These are phyloP conservation scores for Gynostemma pentaphyllum DNA, from an alignment of 306 rosid species.

Conservation along the genomic window DNA sequence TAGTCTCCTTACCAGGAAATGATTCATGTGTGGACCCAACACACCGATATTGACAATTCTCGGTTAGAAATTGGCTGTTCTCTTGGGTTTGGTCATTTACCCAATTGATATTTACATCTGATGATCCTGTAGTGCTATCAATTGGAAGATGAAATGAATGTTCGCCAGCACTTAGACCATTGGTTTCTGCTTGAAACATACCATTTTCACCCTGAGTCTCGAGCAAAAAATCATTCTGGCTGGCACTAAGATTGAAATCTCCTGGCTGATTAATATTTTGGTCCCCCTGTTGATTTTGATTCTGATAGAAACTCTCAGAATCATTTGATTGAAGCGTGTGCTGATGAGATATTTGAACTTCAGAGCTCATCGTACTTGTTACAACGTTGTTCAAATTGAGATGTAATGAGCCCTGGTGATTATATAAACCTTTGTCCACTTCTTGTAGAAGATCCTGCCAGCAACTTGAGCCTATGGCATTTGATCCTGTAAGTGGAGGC, in stretches of 20 bases:
- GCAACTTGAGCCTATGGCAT: constrained; percentile 8
- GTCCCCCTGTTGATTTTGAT: constrained; percentile 18
- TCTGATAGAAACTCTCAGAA: constrained; percentile 9
- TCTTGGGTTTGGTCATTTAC: constrained; percentile 21
- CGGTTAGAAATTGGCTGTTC: constrained; percentile 18
- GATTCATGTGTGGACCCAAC: constrained; percentile 18
- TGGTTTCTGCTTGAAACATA: not conserved
- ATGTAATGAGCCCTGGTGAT: constrained; percentile 8
- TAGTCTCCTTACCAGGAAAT: constrained; percentile 13
- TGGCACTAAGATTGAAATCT: constrained; percentile 20
- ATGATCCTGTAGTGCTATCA: not conserved
- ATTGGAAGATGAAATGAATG: too few relatives aligned
- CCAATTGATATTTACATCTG: constrained; percentile 26
- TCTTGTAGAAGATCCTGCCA: constrained; percentile 12
- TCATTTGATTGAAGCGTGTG: constrained; percentile 17
- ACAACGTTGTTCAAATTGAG: constrained; percentile 13
- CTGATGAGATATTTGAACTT: constrained; percentile 15
- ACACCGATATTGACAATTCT: constrained; percentile 14
- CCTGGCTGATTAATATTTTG: constrained; percentile 15
- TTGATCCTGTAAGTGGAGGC: not conserved
- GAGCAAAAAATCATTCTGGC: constrained; percentile 14
- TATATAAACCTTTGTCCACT: not conserved
- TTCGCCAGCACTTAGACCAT: too few relatives aligned
- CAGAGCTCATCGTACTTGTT: constrained; percentile 19
- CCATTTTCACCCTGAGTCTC: not conserved